Conservation (phyloP, 305 asterid species). For the Fraxinus velutina region DNA sequence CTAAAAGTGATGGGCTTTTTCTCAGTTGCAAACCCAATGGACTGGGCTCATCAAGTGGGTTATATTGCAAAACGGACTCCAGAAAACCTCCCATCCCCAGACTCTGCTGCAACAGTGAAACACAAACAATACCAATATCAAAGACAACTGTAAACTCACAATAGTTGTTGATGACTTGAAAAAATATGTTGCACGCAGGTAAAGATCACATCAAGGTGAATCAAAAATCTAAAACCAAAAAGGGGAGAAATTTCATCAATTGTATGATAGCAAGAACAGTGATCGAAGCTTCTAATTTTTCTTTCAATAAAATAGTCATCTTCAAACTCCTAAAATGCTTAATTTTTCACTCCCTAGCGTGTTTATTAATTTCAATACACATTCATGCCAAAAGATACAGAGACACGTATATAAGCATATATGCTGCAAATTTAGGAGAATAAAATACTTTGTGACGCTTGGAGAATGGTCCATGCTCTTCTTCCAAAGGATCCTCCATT, state of each 20-base stretch:
- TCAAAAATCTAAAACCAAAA: neutral
- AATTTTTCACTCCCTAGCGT: neutral
- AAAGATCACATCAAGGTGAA: neutral
- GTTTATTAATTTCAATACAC: neutral
- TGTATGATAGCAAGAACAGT: neutral
- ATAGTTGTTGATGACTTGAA: neutral
- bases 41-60: conserved; percentile 86
- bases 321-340: neutral
- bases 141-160: neutral
- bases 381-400: neutral
- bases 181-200: neutral
- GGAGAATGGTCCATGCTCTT: conserved; percentile 54
- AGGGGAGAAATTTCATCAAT: neutral
- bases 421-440: conserved; percentile 6
- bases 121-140: conserved; percentile 12
- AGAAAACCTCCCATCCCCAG: conserved; percentile 36
- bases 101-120: conserved; percentile 39
- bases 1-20: conserved; percentile 91
- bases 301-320: neutral
- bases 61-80: conserved; percentile 47
- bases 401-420: neutral
- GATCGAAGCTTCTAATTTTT: neutral
- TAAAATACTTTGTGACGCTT: conserved; percentile 62
- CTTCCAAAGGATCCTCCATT: conserved; percentile 64
- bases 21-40: conserved; percentile 83